A percentile compares a stretch with the other conserved stretches of the same genome.
Evolutionary conservation across 305 asterid species (phyloP).

Genomic region (Petunia hybrid): DNA sequence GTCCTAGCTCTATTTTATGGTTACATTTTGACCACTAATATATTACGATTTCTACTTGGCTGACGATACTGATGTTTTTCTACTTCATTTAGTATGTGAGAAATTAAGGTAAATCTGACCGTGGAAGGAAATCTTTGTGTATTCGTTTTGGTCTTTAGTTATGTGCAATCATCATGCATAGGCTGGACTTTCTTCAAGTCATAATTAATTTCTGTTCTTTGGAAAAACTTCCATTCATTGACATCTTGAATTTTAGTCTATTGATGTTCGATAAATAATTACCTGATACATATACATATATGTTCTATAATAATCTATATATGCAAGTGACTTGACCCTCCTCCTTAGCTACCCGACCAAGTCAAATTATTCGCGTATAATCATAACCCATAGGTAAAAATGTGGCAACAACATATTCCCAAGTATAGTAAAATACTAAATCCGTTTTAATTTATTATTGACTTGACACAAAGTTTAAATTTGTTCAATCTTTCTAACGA

Average conservation of each 20-base stretch:
- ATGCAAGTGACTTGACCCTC: too few relatives aligned
- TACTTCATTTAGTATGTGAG: slow-evolving; percentile 2
- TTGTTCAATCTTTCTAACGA: too few relatives aligned
- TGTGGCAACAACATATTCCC: too few relatives aligned
- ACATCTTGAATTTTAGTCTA: background rate
- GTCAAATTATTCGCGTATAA: too few relatives aligned
- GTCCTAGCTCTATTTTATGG: background rate
- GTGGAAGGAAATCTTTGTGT: background rate
- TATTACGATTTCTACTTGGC: background rate
- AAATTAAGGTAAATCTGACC: background rate
- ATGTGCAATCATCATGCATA: background rate
- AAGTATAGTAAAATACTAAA: too few relatives aligned
- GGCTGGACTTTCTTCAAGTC: background rate
- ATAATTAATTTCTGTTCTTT: background rate
- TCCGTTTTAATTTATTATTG: too few relatives aligned
- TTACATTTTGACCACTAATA: background rate
- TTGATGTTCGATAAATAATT: background rate
- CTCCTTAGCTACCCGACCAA: too few relatives aligned
- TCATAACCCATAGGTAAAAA: too few relatives aligned
- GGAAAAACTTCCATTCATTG: background rate
- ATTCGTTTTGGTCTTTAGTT: background rate
- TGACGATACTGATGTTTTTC: background rate
- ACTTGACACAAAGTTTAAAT: too few relatives aligned
- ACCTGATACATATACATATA: too few relatives aligned
- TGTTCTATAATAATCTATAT: too few relatives aligned